Conservation (phyloP, 306 rosid species). For the Dalbergia cultrata region DNA sequence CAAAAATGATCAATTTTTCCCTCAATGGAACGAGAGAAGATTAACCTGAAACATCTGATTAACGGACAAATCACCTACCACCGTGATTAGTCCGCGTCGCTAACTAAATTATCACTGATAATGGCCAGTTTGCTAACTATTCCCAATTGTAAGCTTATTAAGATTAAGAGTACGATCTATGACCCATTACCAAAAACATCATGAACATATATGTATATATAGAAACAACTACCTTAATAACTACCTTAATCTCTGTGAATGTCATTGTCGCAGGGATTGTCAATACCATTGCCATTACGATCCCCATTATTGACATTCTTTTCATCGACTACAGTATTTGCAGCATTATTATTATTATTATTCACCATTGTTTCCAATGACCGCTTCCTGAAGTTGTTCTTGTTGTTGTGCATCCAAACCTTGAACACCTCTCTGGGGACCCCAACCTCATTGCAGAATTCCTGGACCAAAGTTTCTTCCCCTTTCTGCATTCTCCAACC, state of each 20-base stretch:
- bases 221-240: conserved; percentile 43
- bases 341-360: neutral
- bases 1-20: neutral
- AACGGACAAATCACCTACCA: no score
- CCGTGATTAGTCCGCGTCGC: no score
- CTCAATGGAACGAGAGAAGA: no score
- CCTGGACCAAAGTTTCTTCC: conserved; percentile 59
- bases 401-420: conserved; percentile 94
- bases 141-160: conserved; percentile 30
- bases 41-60: neutral
- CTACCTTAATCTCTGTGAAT: conserved; percentile 38
- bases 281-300: neutral
- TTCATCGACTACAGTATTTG: neutral
- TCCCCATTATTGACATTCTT: neutral
- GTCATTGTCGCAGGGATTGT: conserved; percentile 33
- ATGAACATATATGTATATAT: conserved; percentile 41
- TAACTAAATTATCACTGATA: neutral
- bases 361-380: conserved; percentile 16
- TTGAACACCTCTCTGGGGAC: conserved; percentile 66
- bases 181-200: conserved; percentile 52
- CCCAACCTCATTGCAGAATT: conserved; percentile 68
- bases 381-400: conserved; percentile 59
- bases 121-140: neutral
- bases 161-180: conserved; percentile 49
- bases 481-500: conserved; percentile 75